Evolutionary conservation across 2,329 filamentous ascomycete genomes (phyloP), one percentile per base, ranked within the genome.

Genomic region (Fusarium decemcellulare): DNA sequence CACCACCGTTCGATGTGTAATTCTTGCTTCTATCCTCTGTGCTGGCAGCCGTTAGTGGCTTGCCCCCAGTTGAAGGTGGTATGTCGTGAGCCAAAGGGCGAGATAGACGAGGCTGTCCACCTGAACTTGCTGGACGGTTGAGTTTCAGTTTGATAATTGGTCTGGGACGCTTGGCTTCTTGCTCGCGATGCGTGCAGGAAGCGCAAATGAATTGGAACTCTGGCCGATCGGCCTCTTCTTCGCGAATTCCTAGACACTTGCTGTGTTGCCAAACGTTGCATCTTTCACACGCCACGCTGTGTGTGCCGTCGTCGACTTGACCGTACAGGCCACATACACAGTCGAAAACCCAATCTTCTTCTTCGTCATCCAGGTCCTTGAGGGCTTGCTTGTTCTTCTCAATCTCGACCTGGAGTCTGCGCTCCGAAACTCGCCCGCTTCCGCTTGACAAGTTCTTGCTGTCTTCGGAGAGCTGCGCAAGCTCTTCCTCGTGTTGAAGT

Each of bases 181-280:
- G 85, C 67, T 90, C 88, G 62, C 89, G 91, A 15, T 87, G 89
- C 72, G 88, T 90, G 82, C 96, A 99, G 50, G 91, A 90, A 36
- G 83, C 83, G 81, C 95, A 98, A 69, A 97, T 80, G 76, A 97
- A 97, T 65, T 93, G 90, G 75, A 98, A 98, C 70, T 97, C 93
- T 2, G 93, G 90, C 48, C 90, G 86, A 69, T 97, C 95, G 1
- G 94, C 95, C 67, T 95, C 92, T 63, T 87, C 83, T 73, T 97
- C 88, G 47, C 88, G 87, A 68, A 98, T 92, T 42, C 91, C 92
- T 63, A 97, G 88, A 76, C 96, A 99, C 74, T 92, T 93, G 84
- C 94, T 97, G 77, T 99, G 96, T 78, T 98, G 95, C 96, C 96
- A 99, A 50, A 97, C 91, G 76, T 92, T 97, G 84, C 96, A 99